phyloP scores from a whole-genome alignment of 139 green algal species.

The Tetraselmis chui region DNA sequence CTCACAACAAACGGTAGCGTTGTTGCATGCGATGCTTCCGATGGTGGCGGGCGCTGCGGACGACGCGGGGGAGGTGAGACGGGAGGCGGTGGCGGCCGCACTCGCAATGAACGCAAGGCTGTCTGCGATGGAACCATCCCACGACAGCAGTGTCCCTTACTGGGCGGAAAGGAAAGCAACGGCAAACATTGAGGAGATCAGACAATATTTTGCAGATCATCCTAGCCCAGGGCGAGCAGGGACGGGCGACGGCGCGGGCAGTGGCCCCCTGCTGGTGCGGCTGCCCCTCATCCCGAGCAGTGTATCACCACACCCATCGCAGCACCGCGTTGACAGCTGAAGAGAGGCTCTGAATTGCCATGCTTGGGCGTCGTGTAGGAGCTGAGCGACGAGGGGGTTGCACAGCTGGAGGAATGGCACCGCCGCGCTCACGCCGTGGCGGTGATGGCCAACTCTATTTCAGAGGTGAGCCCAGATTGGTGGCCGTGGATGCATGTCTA shows the following conservation, averaged over 20 bases:
- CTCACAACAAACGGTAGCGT: neutral
- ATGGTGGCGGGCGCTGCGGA: neutral
- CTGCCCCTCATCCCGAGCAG: neutral
- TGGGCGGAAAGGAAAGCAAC: no score
- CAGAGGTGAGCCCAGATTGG: neutral
- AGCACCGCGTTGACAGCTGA: no score
- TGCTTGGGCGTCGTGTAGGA: no score
- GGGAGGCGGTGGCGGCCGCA: no score
- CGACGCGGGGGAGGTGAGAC: neutral
- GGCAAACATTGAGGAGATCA: neutral
- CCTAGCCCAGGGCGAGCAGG: neutral
- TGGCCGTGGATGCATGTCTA: no score
- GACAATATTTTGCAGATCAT: neutral
- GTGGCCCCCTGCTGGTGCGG: neutral
- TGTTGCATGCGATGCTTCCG: neutral
- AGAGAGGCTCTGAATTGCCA: no score
- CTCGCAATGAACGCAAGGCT: neutral
- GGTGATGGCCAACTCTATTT: neutral
- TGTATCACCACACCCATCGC: no score
- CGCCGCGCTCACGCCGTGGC: neutral
- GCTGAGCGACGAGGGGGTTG: neutral
- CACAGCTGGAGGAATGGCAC: neutral
- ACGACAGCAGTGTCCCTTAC: no score
- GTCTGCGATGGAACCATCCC: no score
- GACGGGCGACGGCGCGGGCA: neutral